These are phyloP conservation scores for Saccharomyces hybrid DNA, from an alignment of 1,139 yeast genomes.

Conservation along the genomic window DNA sequence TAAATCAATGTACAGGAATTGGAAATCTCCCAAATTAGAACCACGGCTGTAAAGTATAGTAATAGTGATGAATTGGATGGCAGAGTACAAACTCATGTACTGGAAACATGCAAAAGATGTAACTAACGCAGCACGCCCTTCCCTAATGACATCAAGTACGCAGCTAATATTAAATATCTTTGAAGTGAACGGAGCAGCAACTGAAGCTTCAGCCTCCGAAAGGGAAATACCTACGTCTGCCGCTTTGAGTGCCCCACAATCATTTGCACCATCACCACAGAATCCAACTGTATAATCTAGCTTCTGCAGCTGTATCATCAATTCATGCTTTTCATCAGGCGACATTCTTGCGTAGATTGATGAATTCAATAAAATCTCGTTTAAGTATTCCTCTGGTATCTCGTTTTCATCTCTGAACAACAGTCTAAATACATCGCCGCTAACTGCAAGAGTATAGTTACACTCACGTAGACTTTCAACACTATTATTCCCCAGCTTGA, in stretches of 20 bases:
- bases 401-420: slow-evolving; percentile 47
- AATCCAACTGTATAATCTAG: slow-evolving; percentile 91
- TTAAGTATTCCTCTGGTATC: slow-evolving; percentile 35
- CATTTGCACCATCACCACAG: slow-evolving; percentile 97
- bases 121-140: slow-evolving; percentile 90
- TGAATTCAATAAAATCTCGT: slow-evolving; percentile 62
- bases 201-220: slow-evolving; percentile 97
- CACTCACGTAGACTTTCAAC: slow-evolving; percentile 6
- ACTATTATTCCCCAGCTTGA: slow-evolving; percentile 37
- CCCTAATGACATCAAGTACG: slow-evolving; percentile 81
- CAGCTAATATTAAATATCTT: slow-evolving; percentile 85
- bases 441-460: slow-evolving; percentile 66
- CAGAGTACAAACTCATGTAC: slow-evolving; percentile 94
- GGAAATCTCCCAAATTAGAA: slow-evolving; percentile 94
- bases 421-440: slow-evolving; percentile 85
- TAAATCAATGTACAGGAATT: slow-evolving; percentile 86
- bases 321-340: slow-evolving; percentile 95
- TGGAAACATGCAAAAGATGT: slow-evolving; percentile 96
- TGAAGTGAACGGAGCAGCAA: slow-evolving; percentile 97
- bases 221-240: slow-evolving; percentile 95
- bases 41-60: slow-evolving; percentile 81
- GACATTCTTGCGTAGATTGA: slow-evolving; percentile 94
- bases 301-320: slow-evolving; percentile 77
- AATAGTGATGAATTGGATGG: slow-evolving; percentile 87
- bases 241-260: slow-evolving; percentile 95